These are phyloP conservation scores for Farysia itapuensis DNA, from an alignment of 1,284 basidiomycete genomes.

Conservation along the genomic window DNA sequence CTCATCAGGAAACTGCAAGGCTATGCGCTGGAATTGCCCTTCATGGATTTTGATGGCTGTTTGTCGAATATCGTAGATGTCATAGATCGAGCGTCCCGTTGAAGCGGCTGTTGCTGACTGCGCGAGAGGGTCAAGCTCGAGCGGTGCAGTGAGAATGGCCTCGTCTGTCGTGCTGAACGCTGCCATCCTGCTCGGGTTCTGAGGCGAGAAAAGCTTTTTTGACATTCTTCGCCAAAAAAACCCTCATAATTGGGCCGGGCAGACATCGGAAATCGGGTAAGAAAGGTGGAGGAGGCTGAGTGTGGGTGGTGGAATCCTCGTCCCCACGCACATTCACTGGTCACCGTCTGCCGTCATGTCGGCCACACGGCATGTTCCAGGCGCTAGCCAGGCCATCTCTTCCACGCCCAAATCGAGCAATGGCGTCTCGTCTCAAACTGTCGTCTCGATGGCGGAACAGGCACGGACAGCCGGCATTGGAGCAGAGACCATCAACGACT, in stretches of 20 bases:
- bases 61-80: conserved; percentile 46
- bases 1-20: conserved; percentile 95
- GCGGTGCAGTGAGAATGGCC: conserved; percentile 46
- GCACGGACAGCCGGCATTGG: conserved; percentile 35
- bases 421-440: conserved; percentile 7
- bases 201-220: neutral
- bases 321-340: neutral
- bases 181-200: conserved; percentile 14
- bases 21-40: conserved; percentile 59
- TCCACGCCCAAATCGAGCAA: conserved; percentile 7
- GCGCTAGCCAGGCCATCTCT: conserved; percentile 22
- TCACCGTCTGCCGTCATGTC: conserved; percentile 8
- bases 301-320: too few species aligned
- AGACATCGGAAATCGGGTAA: too few species aligned
- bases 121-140: conserved; percentile 42
- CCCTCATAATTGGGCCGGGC: too few species aligned
- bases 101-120: conserved; percentile 44
- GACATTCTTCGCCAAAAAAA: too few species aligned
- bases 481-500: conserved; percentile 64
- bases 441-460: conserved; percentile 25
- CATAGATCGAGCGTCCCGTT: conserved; percentile 27
- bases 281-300: neutral
- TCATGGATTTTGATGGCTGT: conserved; percentile 32
- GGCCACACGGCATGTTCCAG: conserved; percentile 10
- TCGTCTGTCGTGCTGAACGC: conserved; percentile 52